Evolutionary conservation across 805 yeast genomes (phyloP).

Genomic region (Isabelozyma gotoi): DNA sequence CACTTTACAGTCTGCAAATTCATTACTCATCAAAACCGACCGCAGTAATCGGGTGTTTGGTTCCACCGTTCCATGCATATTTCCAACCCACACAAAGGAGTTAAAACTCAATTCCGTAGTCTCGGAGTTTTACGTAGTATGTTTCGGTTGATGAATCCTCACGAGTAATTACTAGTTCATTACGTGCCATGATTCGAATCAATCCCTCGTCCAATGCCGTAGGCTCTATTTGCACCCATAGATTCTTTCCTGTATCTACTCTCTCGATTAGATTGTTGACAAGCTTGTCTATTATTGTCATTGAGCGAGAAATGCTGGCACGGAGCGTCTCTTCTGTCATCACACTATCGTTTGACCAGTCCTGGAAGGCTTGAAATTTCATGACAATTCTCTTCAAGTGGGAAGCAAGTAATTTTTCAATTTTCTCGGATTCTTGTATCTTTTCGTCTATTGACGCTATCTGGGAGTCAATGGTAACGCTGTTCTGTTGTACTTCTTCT

Average conservation of each 20-base stretch:
- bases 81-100: too few relatives aligned
- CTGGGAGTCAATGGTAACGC: background rate
- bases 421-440: constrained; percentile 7
- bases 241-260: background rate
- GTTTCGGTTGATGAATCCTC: constrained; percentile 2
- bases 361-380: constrained; percentile 9
- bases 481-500: background rate
- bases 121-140: constrained; percentile 4
- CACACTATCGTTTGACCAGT: constrained; percentile 7
- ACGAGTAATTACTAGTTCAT: constrained; percentile 7
- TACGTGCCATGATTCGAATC: constrained; percentile 8
- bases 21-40: too few relatives aligned
- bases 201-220: constrained; percentile 4
- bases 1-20: too few relatives aligned
- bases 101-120: constrained; percentile 3
- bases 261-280: constrained; percentile 1
- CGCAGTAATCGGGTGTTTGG: too few relatives aligned
- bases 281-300: constrained; percentile 8
- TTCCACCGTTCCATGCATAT: too few relatives aligned
- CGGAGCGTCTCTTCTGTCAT: constrained; percentile 6
- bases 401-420: constrained; percentile 5
- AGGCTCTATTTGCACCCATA: constrained; percentile 12
- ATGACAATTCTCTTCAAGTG: constrained; percentile 10
- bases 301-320: constrained; percentile 5
- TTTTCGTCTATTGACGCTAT: constrained; percentile 2